These are phyloP conservation scores for Colletotrichum euphorbiae DNA, from an alignment of 2,329 filamentous ascomycete species.

Conservation along the genomic window DNA sequence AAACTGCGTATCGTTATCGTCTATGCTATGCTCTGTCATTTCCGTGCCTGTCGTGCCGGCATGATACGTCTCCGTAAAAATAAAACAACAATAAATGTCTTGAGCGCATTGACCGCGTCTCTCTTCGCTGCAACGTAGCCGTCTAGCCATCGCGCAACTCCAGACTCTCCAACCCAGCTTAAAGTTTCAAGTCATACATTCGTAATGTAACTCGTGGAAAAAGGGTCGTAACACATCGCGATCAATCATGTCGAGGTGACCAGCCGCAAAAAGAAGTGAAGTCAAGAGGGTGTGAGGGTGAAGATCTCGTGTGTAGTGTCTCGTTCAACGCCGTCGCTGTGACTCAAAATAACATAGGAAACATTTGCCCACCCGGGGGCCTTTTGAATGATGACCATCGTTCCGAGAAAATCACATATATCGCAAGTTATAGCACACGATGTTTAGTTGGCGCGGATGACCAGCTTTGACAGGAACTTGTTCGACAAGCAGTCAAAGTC, in stretches of 20 bases:
- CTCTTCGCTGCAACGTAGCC: slow-evolving; percentile 33
- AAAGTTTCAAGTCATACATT: slow-evolving; percentile 41
- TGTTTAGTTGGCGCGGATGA: slow-evolving; percentile 88
- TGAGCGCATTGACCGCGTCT: slow-evolving; percentile 33
- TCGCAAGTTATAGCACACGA: slow-evolving; percentile 37
- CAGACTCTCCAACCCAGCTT: slow-evolving; percentile 29
- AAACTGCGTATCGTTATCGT: slow-evolving; percentile 37
- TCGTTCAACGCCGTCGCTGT: slow-evolving; percentile 42
- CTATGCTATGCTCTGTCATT: slow-evolving; percentile 41
- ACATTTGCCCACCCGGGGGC: slow-evolving; percentile 30
- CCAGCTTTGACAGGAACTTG: slow-evolving; percentile 96
- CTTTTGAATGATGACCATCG: slow-evolving; percentile 25
- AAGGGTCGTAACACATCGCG: slow-evolving; percentile 42
- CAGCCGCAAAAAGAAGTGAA: slow-evolving; percentile 40
- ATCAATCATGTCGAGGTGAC: slow-evolving; percentile 40
- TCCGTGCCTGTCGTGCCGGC: slow-evolving; percentile 40
- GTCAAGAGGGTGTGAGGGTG: slow-evolving; percentile 11
- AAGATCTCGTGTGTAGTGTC: slow-evolving; percentile 29
- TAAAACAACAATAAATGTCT: slow-evolving; percentile 25
- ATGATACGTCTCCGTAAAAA: slow-evolving; percentile 36
- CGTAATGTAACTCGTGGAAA: slow-evolving; percentile 42
- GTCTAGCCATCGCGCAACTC: slow-evolving; percentile 31
- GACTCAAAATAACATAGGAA: slow-evolving; percentile 40
- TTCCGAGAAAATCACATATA: slow-evolving; percentile 29
- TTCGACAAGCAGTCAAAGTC: slow-evolving; percentile 97